A percentile compares a stretch with the other conserved stretches of the same genome.
Evolutionary conservation across 2,329 filamentous ascomycete genomes (phyloP).

Genomic region (Karstenula rhodostoma): DNA sequence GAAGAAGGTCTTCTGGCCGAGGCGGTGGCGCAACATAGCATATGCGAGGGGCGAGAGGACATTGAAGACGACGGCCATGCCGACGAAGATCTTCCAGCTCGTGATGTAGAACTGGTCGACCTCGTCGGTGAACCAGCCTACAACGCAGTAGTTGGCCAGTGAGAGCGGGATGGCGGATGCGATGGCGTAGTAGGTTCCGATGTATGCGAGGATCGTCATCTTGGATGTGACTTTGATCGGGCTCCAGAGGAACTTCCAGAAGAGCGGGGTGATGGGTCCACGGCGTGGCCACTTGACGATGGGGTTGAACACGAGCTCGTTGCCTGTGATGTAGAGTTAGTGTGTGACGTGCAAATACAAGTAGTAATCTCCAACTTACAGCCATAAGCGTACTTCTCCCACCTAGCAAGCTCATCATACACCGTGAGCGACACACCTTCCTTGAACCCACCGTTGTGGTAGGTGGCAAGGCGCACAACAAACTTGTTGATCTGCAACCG

Average conservation of each 20-base stretch:
- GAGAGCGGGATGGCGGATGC: constrained; percentile 71
- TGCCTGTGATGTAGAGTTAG: constrained; percentile 46
- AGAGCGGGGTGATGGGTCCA: constrained; percentile 71
- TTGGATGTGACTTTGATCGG: constrained; percentile 71
- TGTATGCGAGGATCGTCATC: constrained; percentile 73
- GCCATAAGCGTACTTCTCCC: constrained; percentile 71
- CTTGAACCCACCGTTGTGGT: constrained; percentile 73
- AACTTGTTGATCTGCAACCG: constrained; percentile 73
- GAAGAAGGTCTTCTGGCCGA: constrained; percentile 62
- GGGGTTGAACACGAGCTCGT: constrained; percentile 73
- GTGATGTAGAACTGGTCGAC: constrained; percentile 81
- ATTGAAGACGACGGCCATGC: constrained; percentile 70
- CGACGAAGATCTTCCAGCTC: constrained; percentile 72
- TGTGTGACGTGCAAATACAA: too few species aligned
- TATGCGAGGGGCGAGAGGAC: constrained; percentile 67
- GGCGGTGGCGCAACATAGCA: constrained; percentile 68
- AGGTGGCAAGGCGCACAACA: constrained; percentile 72
- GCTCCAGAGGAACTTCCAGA: constrained; percentile 65
- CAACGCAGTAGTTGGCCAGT: constrained; percentile 71
- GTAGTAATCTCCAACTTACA: constrained; percentile 33
- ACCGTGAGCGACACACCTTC: constrained; percentile 76
- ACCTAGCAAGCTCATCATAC: constrained; percentile 73
- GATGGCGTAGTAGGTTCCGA: constrained; percentile 75
- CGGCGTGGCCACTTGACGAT: constrained; percentile 66
- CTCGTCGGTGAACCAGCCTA: constrained; percentile 75